These are phyloP conservation scores for Uronychia binucleata DNA, from an alignment of 73 alveolate species.

Conservation along the genomic window DNA sequence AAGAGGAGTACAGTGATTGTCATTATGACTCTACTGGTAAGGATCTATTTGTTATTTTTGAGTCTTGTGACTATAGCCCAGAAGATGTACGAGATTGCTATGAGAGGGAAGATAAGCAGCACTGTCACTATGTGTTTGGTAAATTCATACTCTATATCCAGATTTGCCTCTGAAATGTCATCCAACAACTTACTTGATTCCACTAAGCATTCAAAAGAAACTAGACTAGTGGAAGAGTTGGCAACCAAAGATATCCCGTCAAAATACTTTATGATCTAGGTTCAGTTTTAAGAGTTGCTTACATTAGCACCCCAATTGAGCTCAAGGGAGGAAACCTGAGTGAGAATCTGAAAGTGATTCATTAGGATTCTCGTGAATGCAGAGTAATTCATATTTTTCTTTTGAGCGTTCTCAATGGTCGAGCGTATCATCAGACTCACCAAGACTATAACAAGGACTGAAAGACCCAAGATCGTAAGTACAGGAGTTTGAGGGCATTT, in stretches of 20 bases:
- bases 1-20: slow-evolving; percentile 16
- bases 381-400: neutral
- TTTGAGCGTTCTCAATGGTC: slow-evolving; percentile 2
- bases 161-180: neutral
- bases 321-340: neutral
- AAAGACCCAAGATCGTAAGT: slow-evolving; percentile 1
- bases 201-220: neutral
- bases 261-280: neutral
- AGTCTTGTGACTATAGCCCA: neutral
- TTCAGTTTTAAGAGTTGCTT: no score
- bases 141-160: neutral
- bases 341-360: slow-evolving; percentile 18
- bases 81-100: neutral
- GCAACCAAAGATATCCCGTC: neutral
- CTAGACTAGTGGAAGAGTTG: neutral
- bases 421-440: neutral
- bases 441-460: neutral
- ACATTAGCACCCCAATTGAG: slow-evolving; percentile 16
- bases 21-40: neutral
- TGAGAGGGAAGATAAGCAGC: neutral
- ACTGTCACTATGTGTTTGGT: neutral
- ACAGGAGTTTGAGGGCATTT: neutral
- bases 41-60: neutral
- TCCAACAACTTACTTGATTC: no score
- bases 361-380: slow-evolving; percentile 6